A percentile compares a stretch with the other conserved stretches of the same genome.
Conservation (phyloP, 1,284 basidiomycete genomes). For the Ganoderma sp. region DNA sequence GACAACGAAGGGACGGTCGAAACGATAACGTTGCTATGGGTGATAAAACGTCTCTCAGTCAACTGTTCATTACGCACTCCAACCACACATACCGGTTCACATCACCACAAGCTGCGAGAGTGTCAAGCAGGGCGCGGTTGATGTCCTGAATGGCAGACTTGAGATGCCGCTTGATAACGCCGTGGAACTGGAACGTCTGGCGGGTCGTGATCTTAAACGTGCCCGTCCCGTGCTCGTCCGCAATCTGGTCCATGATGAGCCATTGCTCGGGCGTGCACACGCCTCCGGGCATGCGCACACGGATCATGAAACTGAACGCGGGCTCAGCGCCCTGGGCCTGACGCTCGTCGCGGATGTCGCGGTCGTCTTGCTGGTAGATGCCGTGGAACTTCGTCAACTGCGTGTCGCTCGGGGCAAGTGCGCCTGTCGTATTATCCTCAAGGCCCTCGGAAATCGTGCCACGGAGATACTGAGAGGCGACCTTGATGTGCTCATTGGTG, state of each 20-base stretch:
- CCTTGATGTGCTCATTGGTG: conserved; percentile 99
- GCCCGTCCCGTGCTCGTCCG: conserved; percentile 92
- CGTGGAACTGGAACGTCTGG: conserved; percentile 99
- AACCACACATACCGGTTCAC: conserved; percentile 78
- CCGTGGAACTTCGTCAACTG: conserved; percentile 99
- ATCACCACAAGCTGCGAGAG: conserved; percentile 97
- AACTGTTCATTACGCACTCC: not conserved
- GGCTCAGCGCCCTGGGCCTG: conserved; percentile 93
- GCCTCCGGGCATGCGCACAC: conserved; percentile 94
- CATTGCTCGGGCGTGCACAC: conserved; percentile 93
- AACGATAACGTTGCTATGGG: conserved; percentile 84
- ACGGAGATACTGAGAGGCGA: conserved; percentile 91
- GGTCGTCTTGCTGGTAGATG: conserved; percentile 96
- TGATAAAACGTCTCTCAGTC: not conserved
- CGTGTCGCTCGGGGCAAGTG: conserved; percentile 87
- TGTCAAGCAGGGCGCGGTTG: conserved; percentile 91
- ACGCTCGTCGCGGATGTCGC: conserved; percentile 97
- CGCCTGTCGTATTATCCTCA: conserved; percentile 85
- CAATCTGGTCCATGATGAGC: conserved; percentile 94
- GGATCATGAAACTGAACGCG: conserved; percentile 99
- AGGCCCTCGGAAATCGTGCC: conserved; percentile 96
- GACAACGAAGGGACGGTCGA: conserved; percentile 91
- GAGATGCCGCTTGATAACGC: conserved; percentile 95
- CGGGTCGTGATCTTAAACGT: conserved; percentile 98
- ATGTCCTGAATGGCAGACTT: conserved; percentile 98